Conservation (phyloP, 306 rosid species). For the Trifolium subterraneum region DNA sequence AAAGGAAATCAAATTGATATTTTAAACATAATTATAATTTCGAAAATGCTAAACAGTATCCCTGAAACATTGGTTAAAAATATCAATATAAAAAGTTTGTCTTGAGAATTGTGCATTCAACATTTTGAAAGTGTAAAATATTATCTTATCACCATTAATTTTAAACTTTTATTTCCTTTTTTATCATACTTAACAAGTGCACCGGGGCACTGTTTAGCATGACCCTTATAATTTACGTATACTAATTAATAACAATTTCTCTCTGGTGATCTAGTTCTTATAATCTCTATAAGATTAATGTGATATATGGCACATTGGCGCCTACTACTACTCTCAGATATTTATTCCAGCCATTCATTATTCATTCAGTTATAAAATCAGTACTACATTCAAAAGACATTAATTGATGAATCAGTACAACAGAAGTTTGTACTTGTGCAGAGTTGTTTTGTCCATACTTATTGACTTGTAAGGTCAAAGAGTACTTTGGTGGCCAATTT, state of each 20-base stretch:
- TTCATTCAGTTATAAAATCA: background rate
- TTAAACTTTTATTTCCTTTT: too few species aligned
- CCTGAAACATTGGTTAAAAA: too few species aligned
- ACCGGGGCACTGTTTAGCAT: too few species aligned
- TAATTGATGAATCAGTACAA: background rate
- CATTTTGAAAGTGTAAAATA: too few species aligned
- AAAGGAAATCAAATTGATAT: background rate
- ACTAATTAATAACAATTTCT: too few species aligned
- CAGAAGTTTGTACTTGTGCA: constrained; percentile 12
- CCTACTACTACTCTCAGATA: background rate
- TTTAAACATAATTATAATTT: background rate
- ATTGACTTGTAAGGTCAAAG: constrained; percentile 1
- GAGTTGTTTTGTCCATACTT: constrained; percentile 2
- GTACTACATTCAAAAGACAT: background rate
- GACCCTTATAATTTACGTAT: too few species aligned
- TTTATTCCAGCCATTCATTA: background rate
- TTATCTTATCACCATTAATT: too few species aligned
- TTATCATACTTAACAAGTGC: too few species aligned
- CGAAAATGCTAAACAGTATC: too few species aligned
- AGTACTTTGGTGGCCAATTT: background rate
- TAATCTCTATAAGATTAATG: background rate
- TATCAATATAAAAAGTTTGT: too few species aligned
- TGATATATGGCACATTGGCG: background rate
- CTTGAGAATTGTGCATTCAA: too few species aligned
- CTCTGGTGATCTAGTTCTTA: background rate